Base-by-base conservation (phyloP, 2,329 filamentous ascomycete genomes). In the Cryphonectria radicalis region DNA sequence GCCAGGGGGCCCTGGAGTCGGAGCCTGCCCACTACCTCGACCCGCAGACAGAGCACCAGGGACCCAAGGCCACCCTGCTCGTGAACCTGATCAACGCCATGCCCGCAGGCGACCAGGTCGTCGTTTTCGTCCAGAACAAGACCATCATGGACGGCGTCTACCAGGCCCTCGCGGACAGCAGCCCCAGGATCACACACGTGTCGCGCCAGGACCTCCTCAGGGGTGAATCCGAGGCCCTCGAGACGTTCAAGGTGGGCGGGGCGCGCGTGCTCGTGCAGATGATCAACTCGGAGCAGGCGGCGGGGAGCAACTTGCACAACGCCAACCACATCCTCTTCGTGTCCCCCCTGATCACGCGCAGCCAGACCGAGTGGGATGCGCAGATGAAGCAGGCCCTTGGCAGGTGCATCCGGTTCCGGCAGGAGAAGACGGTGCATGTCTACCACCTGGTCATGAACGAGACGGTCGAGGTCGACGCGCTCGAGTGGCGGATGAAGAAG, bases 321-420 rank as follows among this genome's bases (percentile, higher is more conserved):
- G 83, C 83, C 0, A 84, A 82, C 69, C 83, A 84, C 68, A 76
- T 84, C 65, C 78, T 85, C 59, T 84, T 84, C 67, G 77, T 79
- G 0, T 80, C 77, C 6, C 80, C 82, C 0, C 77, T 79, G 7
- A 64, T 80, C 19, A 79, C 77, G 28, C 73, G 73, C 6, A 76
- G 80, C 64, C 76, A 79, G 66, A 76, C 78, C 6, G 75, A 78
- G 5, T 83, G 79, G 64, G 76, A 80, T 11, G 76, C 77, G 63
- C 79, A 78, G 63, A 80, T 83, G 74, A 76, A 77, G 46, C 83
- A 85, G 74, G 83, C 83, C 1, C 76, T 75, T 64, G 83, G 83
- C 0, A 77, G 83, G 1, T 81, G 77, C 67, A 72, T 82, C 37
- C 81, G 83, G 3, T 76, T 78, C n/a, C 81, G 82, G 6, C 83